phyloP scores from a whole-genome alignment of 768 basidiomycete species.

The Pleurotus djamor region DNA sequence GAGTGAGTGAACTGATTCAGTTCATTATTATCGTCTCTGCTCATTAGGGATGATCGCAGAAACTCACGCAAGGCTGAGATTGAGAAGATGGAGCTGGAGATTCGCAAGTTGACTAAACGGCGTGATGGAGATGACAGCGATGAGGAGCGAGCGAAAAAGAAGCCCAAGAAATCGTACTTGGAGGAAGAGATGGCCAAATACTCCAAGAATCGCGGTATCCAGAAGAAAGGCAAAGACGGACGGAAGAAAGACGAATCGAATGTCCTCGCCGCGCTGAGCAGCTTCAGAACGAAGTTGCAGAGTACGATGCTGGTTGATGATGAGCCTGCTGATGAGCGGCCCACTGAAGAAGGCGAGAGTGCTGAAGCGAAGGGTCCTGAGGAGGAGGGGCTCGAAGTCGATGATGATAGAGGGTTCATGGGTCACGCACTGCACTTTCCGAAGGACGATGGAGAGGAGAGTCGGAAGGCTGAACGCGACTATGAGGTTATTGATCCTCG shows the following conservation, averaged over 20 bases:
- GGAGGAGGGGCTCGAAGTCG: slow-evolving; percentile 71
- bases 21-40: background rate
- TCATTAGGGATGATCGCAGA: slow-evolving; percentile 28
- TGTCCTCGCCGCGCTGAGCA: slow-evolving; percentile 63
- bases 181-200: slow-evolving; percentile 86
- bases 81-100: slow-evolving; percentile 85
- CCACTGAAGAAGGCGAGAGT: slow-evolving; percentile 8
- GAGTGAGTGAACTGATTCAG: slow-evolving; percentile 38
- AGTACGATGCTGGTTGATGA: slow-evolving; percentile 29
- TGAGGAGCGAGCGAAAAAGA: slow-evolving; percentile 58
- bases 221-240: slow-evolving; percentile 43
- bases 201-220: slow-evolving; percentile 57
- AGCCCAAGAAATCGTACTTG: slow-evolving; percentile 67
- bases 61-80: slow-evolving; percentile 72
- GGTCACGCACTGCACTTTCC: slow-evolving; percentile 72
- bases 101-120: slow-evolving; percentile 71
- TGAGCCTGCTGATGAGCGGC: slow-evolving; percentile 15
- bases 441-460: slow-evolving; percentile 77
- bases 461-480: slow-evolving; percentile 74
- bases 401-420: slow-evolving; percentile 75
- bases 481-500: slow-evolving; percentile 91
- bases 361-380: slow-evolving; percentile 12
- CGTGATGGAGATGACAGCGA: slow-evolving; percentile 58
- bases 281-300: slow-evolving; percentile 72
- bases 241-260: slow-evolving; percentile 73